phyloP scores from a whole-genome alignment of 2,329 filamentous ascomycete species.

The Sarocladium brachiariae region DNA sequence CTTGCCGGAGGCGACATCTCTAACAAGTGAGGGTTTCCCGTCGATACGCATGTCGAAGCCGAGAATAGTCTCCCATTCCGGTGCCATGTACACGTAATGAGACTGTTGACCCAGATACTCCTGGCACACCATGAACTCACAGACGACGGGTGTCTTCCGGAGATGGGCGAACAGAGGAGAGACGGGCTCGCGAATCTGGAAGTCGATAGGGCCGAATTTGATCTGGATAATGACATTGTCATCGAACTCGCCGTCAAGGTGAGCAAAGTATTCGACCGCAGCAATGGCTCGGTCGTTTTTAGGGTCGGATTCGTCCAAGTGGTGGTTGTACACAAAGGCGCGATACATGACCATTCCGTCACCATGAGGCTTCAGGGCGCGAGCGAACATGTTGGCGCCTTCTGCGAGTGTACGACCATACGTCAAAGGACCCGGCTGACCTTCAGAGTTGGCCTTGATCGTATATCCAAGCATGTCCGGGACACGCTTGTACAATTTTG shows the following conservation, averaged over 20 bases:
- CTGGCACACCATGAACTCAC: constrained; percentile 63
- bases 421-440: constrained; percentile 60
- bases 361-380: constrained; percentile 47
- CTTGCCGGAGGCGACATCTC: constrained; percentile 55
- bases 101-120: constrained; percentile 67
- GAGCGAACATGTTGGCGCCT: constrained; percentile 62
- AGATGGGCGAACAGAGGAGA: constrained; percentile 57
- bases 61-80: constrained; percentile 61
- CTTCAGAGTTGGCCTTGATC: constrained; percentile 66
- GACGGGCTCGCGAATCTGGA: constrained; percentile 47
- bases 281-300: constrained; percentile 63
- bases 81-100: constrained; percentile 61
- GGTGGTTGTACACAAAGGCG: constrained; percentile 62
- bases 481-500: constrained; percentile 50
- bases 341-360: constrained; percentile 61
- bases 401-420: constrained; percentile 65
- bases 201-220: constrained; percentile 68
- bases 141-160: constrained; percentile 37
- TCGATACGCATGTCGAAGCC: constrained; percentile 61
- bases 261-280: constrained; percentile 59
- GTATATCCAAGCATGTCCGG: constrained; percentile 64
- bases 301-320: constrained; percentile 51
- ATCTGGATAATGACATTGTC: constrained; percentile 67
- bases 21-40: constrained; percentile 44
- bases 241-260: constrained; percentile 58